Conservation (phyloP, 192 early-diverging fungal species). For the Spizellomyces sp. region DNA sequence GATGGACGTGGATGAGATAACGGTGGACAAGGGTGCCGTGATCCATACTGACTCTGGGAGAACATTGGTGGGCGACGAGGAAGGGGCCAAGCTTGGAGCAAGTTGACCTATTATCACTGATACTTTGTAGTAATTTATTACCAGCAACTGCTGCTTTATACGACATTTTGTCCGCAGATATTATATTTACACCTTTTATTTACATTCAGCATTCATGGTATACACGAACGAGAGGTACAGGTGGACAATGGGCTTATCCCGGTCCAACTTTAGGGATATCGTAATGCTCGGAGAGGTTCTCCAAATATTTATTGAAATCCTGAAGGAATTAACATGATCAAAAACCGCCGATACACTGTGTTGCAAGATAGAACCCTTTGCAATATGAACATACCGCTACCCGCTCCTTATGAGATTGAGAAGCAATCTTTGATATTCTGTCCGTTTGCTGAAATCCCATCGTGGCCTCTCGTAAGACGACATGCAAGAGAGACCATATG, state of each 20-base stretch:
- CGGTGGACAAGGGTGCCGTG: no score
- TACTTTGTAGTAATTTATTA: no score
- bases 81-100: no score
- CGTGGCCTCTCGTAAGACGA: not conserved
- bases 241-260: conserved; percentile 52
- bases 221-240: no score
- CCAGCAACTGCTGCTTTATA: not conserved
- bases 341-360: not conserved
- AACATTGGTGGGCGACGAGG: no score
- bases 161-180: not conserved
- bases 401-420: conserved; percentile 74
- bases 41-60: no score
- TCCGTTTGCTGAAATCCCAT: conserved; percentile 60
- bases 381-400: conserved; percentile 57
- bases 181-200: no score
- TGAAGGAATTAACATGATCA: conserved; percentile 17
- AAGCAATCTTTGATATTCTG: conserved; percentile 63
- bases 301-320: conserved; percentile 75
- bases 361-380: no score
- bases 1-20: not conserved
- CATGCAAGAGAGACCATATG: not conserved
- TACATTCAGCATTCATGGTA: no score
- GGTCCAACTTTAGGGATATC: conserved; percentile 83
- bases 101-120: no score
- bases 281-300: conserved; percentile 76